Conservation (phyloP, 2,329 filamentous ascomycete species). For the Paecilomyces variotii region DNA sequence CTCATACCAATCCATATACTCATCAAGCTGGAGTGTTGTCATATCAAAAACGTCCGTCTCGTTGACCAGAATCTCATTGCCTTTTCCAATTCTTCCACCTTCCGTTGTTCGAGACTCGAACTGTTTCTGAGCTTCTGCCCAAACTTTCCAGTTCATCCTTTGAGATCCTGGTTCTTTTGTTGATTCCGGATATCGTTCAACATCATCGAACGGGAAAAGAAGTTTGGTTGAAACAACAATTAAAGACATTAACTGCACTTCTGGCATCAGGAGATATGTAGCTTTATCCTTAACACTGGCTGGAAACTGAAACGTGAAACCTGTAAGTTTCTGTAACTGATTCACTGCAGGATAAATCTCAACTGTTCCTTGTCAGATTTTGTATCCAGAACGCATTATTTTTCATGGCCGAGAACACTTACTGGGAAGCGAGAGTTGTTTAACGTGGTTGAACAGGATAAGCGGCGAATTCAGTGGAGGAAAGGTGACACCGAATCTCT, state of each 20-base stretch:
- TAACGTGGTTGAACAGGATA: slow-evolving; percentile 61
- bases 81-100: slow-evolving; percentile 31
- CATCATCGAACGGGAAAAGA: slow-evolving; percentile 63
- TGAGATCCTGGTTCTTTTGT: slow-evolving; percentile 50
- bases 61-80: slow-evolving; percentile 47
- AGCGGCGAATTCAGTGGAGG: slow-evolving; percentile 65
- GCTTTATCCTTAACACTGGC: slow-evolving; percentile 31
- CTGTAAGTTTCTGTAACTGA: slow-evolving; percentile 47
- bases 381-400: background rate
- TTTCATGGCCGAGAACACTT: slow-evolving; percentile 19
- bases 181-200: slow-evolving; percentile 43
- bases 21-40: slow-evolving; percentile 55
- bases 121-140: slow-evolving; percentile 49
- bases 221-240: slow-evolving; percentile 72
- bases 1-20: slow-evolving; percentile 75
- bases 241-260: slow-evolving; percentile 62
- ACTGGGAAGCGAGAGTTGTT: slow-evolving; percentile 68
- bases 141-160: slow-evolving; percentile 64
- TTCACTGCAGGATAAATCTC: slow-evolving; percentile 46
- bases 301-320: slow-evolving; percentile 51
- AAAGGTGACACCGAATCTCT: slow-evolving; percentile 62
- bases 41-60: slow-evolving; percentile 58
- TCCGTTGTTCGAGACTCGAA: slow-evolving; percentile 24
- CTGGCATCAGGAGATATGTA: slow-evolving; percentile 54
- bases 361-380: slow-evolving; percentile 9